Evolutionary conservation across 139 green algal genomes (phyloP).

Genomic region (Medakamo hakoo): DNA sequence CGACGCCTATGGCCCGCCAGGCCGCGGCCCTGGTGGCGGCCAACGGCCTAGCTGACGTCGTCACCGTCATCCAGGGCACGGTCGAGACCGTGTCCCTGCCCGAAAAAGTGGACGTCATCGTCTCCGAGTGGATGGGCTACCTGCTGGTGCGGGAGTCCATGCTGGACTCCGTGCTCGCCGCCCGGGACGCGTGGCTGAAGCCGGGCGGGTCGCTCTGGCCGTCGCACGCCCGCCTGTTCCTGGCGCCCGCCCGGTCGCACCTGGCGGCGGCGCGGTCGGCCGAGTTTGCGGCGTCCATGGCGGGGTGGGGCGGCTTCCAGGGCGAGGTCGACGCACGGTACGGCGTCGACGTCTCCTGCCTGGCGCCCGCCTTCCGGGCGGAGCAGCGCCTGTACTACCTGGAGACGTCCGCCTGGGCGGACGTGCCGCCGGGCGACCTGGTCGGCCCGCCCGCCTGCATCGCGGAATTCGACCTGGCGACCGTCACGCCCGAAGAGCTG

Average conservation of each 20-base stretch:
- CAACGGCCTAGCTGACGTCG: constrained; percentile 57
- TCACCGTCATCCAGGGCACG: constrained; percentile 89
- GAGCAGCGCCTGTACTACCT: constrained; percentile 78
- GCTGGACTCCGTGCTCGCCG: constrained; percentile 85
- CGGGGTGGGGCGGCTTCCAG: constrained; percentile 67
- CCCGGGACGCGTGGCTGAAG: constrained; percentile 80
- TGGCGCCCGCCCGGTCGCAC: constrained; percentile 61
- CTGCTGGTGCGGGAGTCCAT: constrained; percentile 91
- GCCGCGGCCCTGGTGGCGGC: constrained; percentile 56
- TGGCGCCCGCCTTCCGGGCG: constrained; percentile 29
- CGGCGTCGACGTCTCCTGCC: constrained; percentile 54
- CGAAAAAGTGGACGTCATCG: constrained; percentile 98
- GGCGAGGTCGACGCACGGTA: constrained; percentile 70
- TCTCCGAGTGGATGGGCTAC: constrained; percentile 74
- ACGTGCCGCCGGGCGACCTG: constrained; percentile 65
- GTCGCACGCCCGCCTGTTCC: constrained; percentile 73
- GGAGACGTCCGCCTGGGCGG: constrained; percentile 60
- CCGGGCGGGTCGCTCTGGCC: constrained; percentile 82
- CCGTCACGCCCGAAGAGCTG: constrained; percentile 57
- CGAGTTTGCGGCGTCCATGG: constrained; percentile 37
- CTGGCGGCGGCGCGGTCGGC: constrained; percentile 6
- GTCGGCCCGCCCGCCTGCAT: constrained; percentile 46
- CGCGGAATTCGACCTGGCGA: constrained; percentile 76
- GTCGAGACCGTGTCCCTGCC: constrained; percentile 86
- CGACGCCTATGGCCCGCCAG: constrained; percentile 77